A percentile compares a stretch with the other conserved stretches of the same genome.
Evolutionary conservation across 495 filamentous ascomycete species (phyloP).

Genomic region (Arthonia radiata): DNA sequence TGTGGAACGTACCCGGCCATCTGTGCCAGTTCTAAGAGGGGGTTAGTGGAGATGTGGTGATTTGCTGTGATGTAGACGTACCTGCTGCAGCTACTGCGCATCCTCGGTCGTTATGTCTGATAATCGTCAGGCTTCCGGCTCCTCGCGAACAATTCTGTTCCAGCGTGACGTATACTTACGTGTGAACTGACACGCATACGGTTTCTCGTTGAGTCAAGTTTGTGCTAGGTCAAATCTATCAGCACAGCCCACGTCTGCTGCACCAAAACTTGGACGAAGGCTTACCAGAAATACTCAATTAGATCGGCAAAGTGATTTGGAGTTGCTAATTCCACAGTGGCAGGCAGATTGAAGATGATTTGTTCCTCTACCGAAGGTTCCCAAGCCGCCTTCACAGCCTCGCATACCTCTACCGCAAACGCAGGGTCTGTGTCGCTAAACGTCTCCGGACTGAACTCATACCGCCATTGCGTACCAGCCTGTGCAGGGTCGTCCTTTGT

Average conservation of each 20-base stretch:
- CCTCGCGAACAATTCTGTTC: too few relatives aligned
- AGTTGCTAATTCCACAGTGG: conserved; percentile 87
- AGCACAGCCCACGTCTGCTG: too few relatives aligned
- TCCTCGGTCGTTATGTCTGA: conserved; percentile 85
- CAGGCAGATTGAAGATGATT: conserved; percentile 94
- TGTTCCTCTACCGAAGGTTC: conserved; percentile 55
- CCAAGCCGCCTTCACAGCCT: conserved; percentile 93
- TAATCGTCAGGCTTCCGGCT: too few relatives aligned
- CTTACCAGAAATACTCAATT: conserved; percentile 95
- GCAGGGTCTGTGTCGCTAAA: conserved; percentile 81
- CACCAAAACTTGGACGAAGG: too few relatives aligned
- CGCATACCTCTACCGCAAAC: conserved; percentile 63
- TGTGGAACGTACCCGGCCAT: too few relatives aligned
- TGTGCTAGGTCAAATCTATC: too few relatives aligned
- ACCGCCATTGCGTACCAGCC: conserved; percentile 64
- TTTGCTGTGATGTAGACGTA: too few relatives aligned
- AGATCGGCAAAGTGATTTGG: conserved; percentile 94
- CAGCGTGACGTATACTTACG: too few relatives aligned
- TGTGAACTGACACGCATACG: too few relatives aligned
- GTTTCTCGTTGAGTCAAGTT: too few relatives aligned
- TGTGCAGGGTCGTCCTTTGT: conserved; percentile 81
- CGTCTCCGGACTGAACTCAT: conserved; percentile 90
- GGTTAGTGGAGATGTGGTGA: too few relatives aligned
- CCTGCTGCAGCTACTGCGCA: conserved; percentile 70
- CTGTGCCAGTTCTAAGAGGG: conserved; percentile 82